A percentile compares a stretch with the other conserved stretches of the same genome.
phyloP scores from a whole-genome alignment of 2,329 filamentous ascomycete genomes.

The Diaporthe ampelina region DNA sequence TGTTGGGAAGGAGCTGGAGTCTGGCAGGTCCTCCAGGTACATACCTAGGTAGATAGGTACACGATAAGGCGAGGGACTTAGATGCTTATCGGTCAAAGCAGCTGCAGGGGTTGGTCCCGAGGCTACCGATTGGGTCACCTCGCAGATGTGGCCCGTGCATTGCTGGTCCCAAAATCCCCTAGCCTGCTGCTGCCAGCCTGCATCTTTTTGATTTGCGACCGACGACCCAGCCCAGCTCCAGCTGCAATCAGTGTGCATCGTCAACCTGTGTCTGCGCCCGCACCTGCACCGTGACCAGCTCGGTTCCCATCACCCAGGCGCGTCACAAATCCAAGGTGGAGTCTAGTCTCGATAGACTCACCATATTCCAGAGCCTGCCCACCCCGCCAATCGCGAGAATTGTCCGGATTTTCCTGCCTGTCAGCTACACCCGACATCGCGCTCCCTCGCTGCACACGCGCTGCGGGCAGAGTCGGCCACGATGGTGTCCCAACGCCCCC shows the following conservation, averaged over 20 bases:
- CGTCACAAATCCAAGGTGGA: slow-evolving; percentile 9
- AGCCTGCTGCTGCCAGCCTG: slow-evolving; percentile 28
- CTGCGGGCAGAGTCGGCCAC: slow-evolving; percentile 37
- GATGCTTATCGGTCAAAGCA: background rate
- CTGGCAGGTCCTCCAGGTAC: background rate
- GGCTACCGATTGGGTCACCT: background rate
- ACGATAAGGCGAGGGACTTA: too few relatives aligned
- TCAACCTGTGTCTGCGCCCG: slow-evolving; percentile 9
- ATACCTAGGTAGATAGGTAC: too few relatives aligned
- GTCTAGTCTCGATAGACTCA: background rate
- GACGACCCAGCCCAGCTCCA: slow-evolving; percentile 31
- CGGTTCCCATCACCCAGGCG: slow-evolving; percentile 23
- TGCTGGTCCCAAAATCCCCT: background rate
- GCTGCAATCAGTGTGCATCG: background rate
- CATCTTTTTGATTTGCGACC: slow-evolving; percentile 30
- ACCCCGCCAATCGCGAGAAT: background rate
- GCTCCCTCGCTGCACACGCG: background rate
- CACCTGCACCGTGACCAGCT: slow-evolving; percentile 17
- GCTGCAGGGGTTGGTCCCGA: background rate
- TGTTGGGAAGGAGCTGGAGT: background rate
- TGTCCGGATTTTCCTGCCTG: background rate
- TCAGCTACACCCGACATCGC: background rate
- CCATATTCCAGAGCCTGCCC: background rate
- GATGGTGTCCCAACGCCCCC: slow-evolving; percentile 52
- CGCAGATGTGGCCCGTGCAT: slow-evolving; percentile 12